Base-by-base conservation (phyloP, 2,329 filamentous ascomycete species). In the Penicillium digitatum region DNA sequence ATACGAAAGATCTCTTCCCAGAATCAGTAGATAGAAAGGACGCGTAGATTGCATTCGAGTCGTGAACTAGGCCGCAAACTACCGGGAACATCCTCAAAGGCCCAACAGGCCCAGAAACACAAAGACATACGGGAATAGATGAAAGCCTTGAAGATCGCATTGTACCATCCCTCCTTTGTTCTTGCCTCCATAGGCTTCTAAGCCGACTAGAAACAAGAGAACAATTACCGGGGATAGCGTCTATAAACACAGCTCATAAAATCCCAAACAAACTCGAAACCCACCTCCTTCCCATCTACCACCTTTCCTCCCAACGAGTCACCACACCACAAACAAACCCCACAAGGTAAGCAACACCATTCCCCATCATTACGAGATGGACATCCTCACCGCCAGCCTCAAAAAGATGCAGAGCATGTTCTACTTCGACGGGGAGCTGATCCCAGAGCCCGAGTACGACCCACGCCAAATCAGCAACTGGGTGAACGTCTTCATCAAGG, bases 401-500 rank as follows among this genome's bases (percentile, higher is more conserved):
- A 0, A 0, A 16, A 42, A 27, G 11, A 53, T 53, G 51, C 51
- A 42, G 8, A 35, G 52, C 47, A 54, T 54, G 52, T 54, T 54
- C 47, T 54, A 44, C 32, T 37, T 44, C 34, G 52, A 54, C 14
- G 52, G 47, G 12, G 14, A 38, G 16, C 26, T 51, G 32, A 20
- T 54, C 47, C 47, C 39, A 12, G 52, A 54, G 3, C 47, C 52
- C 20, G 52, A 54, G 18, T 50, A 51, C 47, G 20, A 39, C 11
- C 52, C 52, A 2, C 52, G 52, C 10, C 39, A 54, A 12, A 10
- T 54, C 31, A 45, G 18, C 26, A 54, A 54, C 47, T 54, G 52
- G 52, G 52, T 54, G 9, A 54, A 51, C 20, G 52, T 54, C 24
- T 51, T 45, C 27, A 18, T 54, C 20, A 12, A 38, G 11, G 8